Evolutionary conservation across 2,329 filamentous ascomycete genomes (phyloP), one percentile per base, ranked within the genome.

Genomic region (Cucurbitaria berberidis): DNA sequence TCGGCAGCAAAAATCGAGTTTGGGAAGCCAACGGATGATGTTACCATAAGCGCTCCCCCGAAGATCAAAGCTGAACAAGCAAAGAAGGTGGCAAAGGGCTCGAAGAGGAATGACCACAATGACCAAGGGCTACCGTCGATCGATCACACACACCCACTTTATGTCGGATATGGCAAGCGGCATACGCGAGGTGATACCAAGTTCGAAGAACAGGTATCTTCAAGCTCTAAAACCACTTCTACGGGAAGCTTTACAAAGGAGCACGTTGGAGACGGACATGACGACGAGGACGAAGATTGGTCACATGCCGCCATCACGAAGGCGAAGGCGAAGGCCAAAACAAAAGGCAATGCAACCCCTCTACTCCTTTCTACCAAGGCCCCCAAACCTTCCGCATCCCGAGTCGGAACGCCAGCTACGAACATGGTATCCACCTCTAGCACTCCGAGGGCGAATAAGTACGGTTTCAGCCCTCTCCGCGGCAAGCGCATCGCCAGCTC

Each of bases 131-230:
- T 13, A 6, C 36, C 36, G n/a, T 24, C 21, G 4, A 22, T 24
- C 7, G 42, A 35, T 4, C 18, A 45, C 7, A 35, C 29, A 26
- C 48, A 55, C 21, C 54, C 54, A 2, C 16, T 50, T 3, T 45
- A 57, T 13, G n/a, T 53, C 5, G 40, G 11, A 30, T 57, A 60
- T 26, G 57, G 53, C 27, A 60, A 57, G 45, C 45, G 57, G 16
- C 52, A 51, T 15, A 59, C 56, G 2, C 43, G 56, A 3, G 30
- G 49, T 2, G 56, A 59, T 21, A 52, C 48, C 9, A 40, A 18
- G 15, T 26, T 18, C 22, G 24, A 42, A 13, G 22, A 27, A 27
- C 6, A 18, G 4, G 24, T 15, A 13, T 24, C 16, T 5, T 16
- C 18, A 6, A 35, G 32, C 5, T n/a, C 35, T 3, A 39, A 15